Percentiles rank a stretch among this genome's conserved stretches.
Conservation (phyloP, 768 basidiomycete genomes). For the Rhodotorula taiwanensis region DNA sequence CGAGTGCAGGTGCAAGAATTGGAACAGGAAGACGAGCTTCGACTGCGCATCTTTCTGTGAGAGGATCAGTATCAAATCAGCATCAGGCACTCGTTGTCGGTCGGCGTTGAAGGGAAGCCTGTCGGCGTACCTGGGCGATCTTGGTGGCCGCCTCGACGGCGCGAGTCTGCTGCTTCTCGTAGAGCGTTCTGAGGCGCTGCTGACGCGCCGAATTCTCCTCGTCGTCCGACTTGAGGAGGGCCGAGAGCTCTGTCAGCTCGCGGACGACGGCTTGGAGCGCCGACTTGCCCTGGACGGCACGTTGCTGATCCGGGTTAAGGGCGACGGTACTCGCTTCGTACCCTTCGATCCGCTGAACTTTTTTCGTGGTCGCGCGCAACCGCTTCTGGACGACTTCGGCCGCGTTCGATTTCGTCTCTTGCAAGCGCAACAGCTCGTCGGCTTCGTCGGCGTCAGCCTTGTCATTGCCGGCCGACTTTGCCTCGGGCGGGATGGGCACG, state of each 20-base stretch:
- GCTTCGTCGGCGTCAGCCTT: too few relatives aligned
- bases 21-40: constrained; percentile 36
- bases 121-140: constrained; percentile 30
- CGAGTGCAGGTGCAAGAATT: constrained; percentile 41
- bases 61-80: not conserved
- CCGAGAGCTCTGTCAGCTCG: constrained; percentile 39
- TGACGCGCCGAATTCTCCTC: constrained; percentile 35
- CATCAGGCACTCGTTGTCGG: not conserved
- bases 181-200: constrained; percentile 3
- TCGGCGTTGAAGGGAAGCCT: too few relatives aligned
- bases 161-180: constrained; percentile 35
- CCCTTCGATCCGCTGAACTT: constrained; percentile 40
- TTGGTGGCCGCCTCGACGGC: constrained; percentile 35
- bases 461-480: too few relatives aligned
- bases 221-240: constrained; percentile 39
- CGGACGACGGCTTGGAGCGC: constrained; percentile 36
- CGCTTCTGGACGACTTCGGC: constrained; percentile 37
- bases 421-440: too few relatives aligned
- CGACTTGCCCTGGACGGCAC: constrained; percentile 36
- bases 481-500: too few relatives aligned
- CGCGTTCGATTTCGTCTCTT: constrained; percentile 6
- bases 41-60: constrained; percentile 13
- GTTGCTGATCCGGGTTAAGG: constrained; percentile 42
- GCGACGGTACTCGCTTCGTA: constrained; percentile 34
- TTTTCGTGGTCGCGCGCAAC: constrained; percentile 39